phyloP scores from a whole-genome alignment of 1,284 basidiomycete genomes.

The Malassezia furfur region DNA sequence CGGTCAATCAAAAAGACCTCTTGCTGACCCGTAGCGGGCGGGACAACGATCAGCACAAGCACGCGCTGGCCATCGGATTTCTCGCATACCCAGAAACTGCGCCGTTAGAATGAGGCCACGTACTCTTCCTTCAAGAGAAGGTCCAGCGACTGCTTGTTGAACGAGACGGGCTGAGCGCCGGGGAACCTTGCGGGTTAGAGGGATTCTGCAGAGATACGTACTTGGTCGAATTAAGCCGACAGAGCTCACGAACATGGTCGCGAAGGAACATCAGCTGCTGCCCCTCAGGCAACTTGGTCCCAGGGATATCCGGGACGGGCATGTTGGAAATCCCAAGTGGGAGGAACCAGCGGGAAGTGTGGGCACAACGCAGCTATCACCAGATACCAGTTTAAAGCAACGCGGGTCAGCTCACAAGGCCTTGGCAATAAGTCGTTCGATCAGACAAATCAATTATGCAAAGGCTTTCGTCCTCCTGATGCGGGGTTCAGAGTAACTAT shows the following conservation, averaged over 20 bases:
- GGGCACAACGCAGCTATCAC: too few relatives aligned
- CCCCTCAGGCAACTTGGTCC: conserved; percentile 5
- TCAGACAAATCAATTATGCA: too few relatives aligned
- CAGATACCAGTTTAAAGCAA: too few relatives aligned
- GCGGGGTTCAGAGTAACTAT: too few relatives aligned
- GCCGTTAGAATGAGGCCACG: not conserved
- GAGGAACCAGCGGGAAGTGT: too few relatives aligned
- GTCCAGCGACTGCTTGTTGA: conserved; percentile 8
- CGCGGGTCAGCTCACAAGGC: too few relatives aligned
- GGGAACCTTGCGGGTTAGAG: conserved; percentile 4
- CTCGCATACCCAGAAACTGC: conserved; percentile 87
- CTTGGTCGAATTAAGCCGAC: not conserved
- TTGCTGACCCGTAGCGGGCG: conserved; percentile 55
- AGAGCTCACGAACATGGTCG: conserved; percentile 9
- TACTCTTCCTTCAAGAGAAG: not conserved
- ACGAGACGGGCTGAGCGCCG: conserved; percentile 14
- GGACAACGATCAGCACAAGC: conserved; percentile 65
- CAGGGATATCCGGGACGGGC: conserved; percentile 9
- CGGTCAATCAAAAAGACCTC: conserved; percentile 68
- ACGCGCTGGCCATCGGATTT: conserved; percentile 97
- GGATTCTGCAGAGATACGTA: too few relatives aligned
- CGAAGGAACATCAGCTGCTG: conserved; percentile 11
- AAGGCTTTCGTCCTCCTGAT: too few relatives aligned
- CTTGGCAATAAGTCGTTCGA: too few relatives aligned
- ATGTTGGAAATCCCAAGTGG: not conserved